Base-by-base conservation (phyloP, 1,284 basidiomycete species). In the Ustilago loliicola region DNA sequence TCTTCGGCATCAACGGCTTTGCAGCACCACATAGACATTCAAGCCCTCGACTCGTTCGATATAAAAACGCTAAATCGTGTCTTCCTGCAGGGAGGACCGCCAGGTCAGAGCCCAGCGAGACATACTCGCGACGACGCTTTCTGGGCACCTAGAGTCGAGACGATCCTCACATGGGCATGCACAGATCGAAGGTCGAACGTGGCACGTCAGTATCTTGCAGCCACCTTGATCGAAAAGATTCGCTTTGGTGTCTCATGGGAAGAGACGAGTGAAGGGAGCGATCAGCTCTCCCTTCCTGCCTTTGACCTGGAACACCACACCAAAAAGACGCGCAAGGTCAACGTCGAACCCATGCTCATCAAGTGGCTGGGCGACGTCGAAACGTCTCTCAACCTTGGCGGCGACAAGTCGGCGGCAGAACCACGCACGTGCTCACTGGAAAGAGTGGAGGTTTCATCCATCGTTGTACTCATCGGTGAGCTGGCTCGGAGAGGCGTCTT, bases 81-180 rank as follows among this genome's bases (percentile, higher is more conserved):
- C 30, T 77, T 77, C 30, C 55, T 77, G 19, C 68, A 67, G 29
- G 40, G 23, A 6, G 19, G 47, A 1, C 1, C 38, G 1, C 54
- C 36, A 36, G 30, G 48, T 15, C 30, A 42, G 48, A 42, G 51
- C 21, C 63, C 57, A 0, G 25, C 54, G n/a, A 77, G 59, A 32
- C 48, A 50, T 27, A 50, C 57, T 11, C 69, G 68, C 13, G 66
- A 68, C 50, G 74, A 77, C 38, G 57, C 52, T 4, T 11, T 61
- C 23, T 77, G 74, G 74, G 53, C 66, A n/a, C 32, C 66, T 0
- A 50, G 71, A 25, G 58, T 78, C 23, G 91, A 93, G 79, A 91
- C 92, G 62, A 89, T 96, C 2, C 89, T 96, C 29, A 93, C 93
- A 0, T 96, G 94, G 95, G 91, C 92, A 72, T 92, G 95, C 62